phyloP scores from a whole-genome alignment of 2,329 filamentous ascomycete species.

The Phaeosphaeria sp. region DNA sequence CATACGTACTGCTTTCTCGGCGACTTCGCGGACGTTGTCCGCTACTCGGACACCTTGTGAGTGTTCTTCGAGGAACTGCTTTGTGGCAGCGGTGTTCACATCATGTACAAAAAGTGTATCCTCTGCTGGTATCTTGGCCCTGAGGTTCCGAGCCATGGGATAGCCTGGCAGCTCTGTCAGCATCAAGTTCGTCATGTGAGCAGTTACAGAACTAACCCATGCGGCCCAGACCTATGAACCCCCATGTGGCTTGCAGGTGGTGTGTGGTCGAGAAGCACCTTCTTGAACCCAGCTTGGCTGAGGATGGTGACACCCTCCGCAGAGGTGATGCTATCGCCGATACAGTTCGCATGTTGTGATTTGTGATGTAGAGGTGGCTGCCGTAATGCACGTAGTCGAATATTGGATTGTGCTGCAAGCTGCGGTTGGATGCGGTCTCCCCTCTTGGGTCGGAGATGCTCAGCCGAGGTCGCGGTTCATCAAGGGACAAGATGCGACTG shows the following conservation, averaged over 20 bases:
- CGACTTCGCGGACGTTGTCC: conserved; percentile 65
- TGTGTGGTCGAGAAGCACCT: conserved; percentile 54
- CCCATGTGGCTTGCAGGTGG: conserved; percentile 54
- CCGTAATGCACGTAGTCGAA: conserved; percentile 17
- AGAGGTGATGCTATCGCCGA: conserved; percentile 38
- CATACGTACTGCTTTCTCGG: conserved; percentile 68
- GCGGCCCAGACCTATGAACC: conserved; percentile 58
- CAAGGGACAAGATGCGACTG: conserved; percentile 12
- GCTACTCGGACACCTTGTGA: conserved; percentile 63
- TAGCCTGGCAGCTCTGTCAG: conserved; percentile 59
- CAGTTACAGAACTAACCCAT: conserved; percentile 51
- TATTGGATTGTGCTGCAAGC: conserved; percentile 24
- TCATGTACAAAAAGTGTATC: conserved; percentile 72
- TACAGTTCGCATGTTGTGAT: conserved; percentile 36
- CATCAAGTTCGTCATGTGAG: conserved; percentile 27
- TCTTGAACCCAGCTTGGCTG: conserved; percentile 31
- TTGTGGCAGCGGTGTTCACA: conserved; percentile 64
- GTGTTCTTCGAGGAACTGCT: conserved; percentile 64
- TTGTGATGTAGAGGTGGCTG: conserved; percentile 18
- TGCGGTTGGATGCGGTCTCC: conserved; percentile 42
- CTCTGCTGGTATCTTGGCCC: conserved; percentile 67
- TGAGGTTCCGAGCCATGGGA: conserved; percentile 75
- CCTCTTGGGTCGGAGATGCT: conserved; percentile 26
- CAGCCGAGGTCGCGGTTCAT: conserved; percentile 43
- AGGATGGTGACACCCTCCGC: conserved; percentile 24